Evolutionary conservation across 2,329 filamentous ascomycete species (phyloP).

Genomic region (Trichoderma brevicompactum): DNA sequence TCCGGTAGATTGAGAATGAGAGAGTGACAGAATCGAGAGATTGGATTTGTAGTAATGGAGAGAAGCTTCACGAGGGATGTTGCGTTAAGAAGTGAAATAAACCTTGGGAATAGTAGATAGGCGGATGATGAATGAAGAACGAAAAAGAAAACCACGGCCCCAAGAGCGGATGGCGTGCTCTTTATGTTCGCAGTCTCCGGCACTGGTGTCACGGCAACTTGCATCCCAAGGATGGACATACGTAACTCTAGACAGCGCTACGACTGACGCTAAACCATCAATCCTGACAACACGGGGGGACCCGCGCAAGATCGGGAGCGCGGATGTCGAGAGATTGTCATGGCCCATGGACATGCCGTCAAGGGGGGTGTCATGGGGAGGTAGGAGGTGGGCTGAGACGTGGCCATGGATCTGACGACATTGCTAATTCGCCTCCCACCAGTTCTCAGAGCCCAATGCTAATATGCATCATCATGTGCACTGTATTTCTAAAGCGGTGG

Average conservation of each 20-base stretch:
- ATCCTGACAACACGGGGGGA: constrained; percentile 16
- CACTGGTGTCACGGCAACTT: constrained; percentile 18
- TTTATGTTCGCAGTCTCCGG: constrained; percentile 35
- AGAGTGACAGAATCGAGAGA: not conserved
- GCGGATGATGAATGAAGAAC: constrained; percentile 17
- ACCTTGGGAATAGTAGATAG: constrained; percentile 6
- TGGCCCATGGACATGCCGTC: constrained; percentile 2
- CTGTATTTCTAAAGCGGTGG: constrained; percentile 5
- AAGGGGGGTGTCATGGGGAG: constrained; percentile 10
- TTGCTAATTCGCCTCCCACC: constrained; percentile 18
- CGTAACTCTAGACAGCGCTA: constrained; percentile 19
- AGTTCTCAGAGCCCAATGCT: constrained; percentile 7
- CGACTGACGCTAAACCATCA: constrained; percentile 14
- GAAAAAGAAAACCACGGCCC: constrained; percentile 7
- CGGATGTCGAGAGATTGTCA: constrained; percentile 17
- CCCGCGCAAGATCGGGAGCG: constrained; percentile 26
- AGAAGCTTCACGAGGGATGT: not conserved
- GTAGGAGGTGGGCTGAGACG: constrained; percentile 27
- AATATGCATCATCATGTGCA: constrained; percentile 19
- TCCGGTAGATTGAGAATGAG: not conserved
- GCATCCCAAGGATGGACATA: constrained; percentile 16
- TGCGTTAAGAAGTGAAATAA: not conserved
- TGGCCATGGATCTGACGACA: constrained; percentile 27
- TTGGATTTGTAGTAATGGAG: not conserved
- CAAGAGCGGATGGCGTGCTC: constrained; percentile 36